Base-by-base conservation (phyloP, 495 filamentous ascomycete species). In the Aspergillus incahuasiensis region DNA sequence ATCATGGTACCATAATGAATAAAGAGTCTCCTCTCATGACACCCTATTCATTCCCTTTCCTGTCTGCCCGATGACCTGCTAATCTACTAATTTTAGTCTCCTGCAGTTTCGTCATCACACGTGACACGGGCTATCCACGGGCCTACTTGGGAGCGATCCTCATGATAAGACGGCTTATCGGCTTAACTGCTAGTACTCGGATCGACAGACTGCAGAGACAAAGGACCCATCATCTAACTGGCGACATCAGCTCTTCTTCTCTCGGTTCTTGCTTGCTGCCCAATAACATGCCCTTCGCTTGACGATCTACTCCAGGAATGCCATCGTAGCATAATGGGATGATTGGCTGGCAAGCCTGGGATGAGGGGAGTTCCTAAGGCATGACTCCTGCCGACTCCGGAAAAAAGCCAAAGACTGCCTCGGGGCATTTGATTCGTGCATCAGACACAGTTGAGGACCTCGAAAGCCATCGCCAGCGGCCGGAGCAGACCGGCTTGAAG, bases 1-100 rank as follows among this genome's bases (percentile, higher is more conserved):
- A 65, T 58, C 59, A 62, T 61, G 60, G 55, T 62, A 45, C 59
- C 40, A 54, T 65, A 61, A 65, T 62, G 63, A 65, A 62, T 57
- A 50, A 46, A 64, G 57, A 54, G 58, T 63, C 62, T 64, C 62
- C 62, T 61, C 62, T 64, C 62, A 58, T 56, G 61, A 24, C 52
- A 59, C 38, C 43, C 42, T 21, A 22, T 38, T 40, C 34, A n/a
- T n/a, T n/a, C 34, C 11, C 28, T 49, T 8, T 22, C 8, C 16
- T 18, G 20, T 8, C 30, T 49, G 25, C 25, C n/a, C n/a, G n/a
- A n/a, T 28, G 25, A 13, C n/a, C 48, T 56, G 12, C 34, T 38
- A 34, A 35, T 39, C 15, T 35, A 9, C 28, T 35, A 35, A 5
- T 11, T 35, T 7, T 7, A 35, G 6, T 35, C 18, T 15, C 19